phyloP scores from a whole-genome alignment of 2,329 filamentous ascomycete genomes.

The Colletotrichum graminicola region DNA sequence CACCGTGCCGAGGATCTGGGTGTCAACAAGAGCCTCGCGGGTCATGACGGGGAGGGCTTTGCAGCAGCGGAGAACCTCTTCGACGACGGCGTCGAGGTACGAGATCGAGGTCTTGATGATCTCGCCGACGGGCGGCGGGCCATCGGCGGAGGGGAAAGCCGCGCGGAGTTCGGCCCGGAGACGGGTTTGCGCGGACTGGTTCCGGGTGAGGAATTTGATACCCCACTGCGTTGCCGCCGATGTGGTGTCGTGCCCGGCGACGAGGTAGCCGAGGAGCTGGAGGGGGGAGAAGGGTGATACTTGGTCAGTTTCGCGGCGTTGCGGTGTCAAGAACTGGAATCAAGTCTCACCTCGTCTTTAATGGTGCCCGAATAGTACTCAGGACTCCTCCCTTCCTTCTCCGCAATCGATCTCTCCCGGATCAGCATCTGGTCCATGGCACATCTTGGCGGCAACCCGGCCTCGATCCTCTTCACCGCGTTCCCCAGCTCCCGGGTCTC shows the following conservation, averaged over 20 bases:
- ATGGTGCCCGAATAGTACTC: conserved; percentile 49
- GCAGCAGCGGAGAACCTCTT: conserved; percentile 48
- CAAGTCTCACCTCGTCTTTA: conserved; percentile 49
- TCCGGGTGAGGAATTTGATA: conserved; percentile 43
- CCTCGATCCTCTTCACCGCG: conserved; percentile 17
- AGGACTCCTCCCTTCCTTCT: conserved; percentile 48
- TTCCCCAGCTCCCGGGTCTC: conserved; percentile 18
- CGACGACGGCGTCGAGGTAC: conserved; percentile 48
- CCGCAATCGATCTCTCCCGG: conserved; percentile 49
- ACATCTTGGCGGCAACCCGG: conserved; percentile 19
- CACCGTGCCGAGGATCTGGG: conserved; percentile 44
- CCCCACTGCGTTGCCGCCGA: conserved; percentile 44
- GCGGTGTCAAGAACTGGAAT: too few species aligned
- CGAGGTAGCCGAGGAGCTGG: conserved; percentile 46
- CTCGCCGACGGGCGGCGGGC: conserved; percentile 44
- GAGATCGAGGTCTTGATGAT: conserved; percentile 42
- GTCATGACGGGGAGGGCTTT: conserved; percentile 44
- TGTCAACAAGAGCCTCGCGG: conserved; percentile 46
- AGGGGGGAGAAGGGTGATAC: not conserved
- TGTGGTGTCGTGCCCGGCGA: conserved; percentile 47
- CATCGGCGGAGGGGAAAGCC: conserved; percentile 27
- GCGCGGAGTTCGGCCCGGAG: conserved; percentile 46
- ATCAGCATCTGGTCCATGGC: conserved; percentile 52
- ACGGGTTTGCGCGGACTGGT: conserved; percentile 45
- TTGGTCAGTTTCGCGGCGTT: not conserved